Conservation (phyloP, 1,139 yeast species). For the Arxiozyma slooffiae region DNA sequence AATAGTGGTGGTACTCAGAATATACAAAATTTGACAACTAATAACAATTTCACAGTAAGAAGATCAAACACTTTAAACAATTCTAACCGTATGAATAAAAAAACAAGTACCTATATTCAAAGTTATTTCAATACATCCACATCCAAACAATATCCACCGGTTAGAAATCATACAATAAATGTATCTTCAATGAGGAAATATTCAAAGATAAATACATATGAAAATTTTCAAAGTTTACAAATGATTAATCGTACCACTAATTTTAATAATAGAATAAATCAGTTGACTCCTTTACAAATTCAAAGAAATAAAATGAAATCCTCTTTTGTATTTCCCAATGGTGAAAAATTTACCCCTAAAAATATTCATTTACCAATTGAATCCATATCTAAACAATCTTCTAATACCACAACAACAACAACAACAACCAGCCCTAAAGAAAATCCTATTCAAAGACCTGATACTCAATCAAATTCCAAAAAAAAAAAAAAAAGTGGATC, state of each 20-base stretch:
- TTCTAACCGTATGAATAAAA: neutral
- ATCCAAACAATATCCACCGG: neutral
- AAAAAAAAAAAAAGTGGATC: constrained; percentile 6
- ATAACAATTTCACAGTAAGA: too few relatives aligned
- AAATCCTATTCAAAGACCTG: neutral
- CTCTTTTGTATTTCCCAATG: constrained; percentile 27
- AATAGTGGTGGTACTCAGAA: neutral
- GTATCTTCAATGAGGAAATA: neutral
- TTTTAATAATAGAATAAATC: constrained; percentile 1
- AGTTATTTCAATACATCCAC: neutral
- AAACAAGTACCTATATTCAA: neutral
- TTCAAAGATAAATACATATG: neutral
- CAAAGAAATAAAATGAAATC: constrained; percentile 25
- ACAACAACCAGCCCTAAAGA: neutral
- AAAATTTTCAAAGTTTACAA: neutral
- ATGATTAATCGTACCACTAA: neutral
- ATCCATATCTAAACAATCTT: neutral
- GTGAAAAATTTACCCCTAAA: constrained; percentile 29
- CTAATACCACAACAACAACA: constrained; percentile 3
- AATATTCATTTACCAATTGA: neutral
- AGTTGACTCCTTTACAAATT: constrained; percentile 23
- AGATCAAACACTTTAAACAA: too few relatives aligned
- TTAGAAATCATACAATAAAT: constrained; percentile 2
- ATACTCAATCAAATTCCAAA: constrained; percentile 1
- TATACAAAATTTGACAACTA: neutral